Evolutionary conservation across 441 rosid genomes (phyloP), one percentile per base, ranked within the genome.

Genomic region (Macaranga tanarius): DNA sequence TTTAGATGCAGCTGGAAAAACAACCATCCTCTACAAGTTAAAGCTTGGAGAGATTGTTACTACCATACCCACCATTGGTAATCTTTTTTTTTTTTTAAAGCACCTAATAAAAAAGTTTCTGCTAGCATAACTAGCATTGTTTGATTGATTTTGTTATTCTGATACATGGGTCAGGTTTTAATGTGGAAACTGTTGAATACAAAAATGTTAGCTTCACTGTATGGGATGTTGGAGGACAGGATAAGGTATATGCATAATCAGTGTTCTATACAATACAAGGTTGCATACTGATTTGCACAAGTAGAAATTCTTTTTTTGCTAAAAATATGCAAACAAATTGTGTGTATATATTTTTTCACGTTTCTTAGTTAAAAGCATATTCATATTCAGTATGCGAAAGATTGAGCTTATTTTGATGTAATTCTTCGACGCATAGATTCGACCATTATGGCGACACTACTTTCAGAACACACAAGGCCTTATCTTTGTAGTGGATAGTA

Each of bases 141-240:
- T 31, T 31, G 5, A 31, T 31, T 31, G 5, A 31, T 31, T 1
- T 1, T 31, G 38, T 66, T 40, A 71, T 64, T 42, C 34, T 63
- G 57, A n/a, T 60, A 40, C 5, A 26, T 50, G 70, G 54, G 61
- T 55, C 80, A 86, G 89, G 91, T 62, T 86, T 86, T 74, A 86
- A 84, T 44, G 90, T 88, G 50, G 90, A 84, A 74, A 88, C 86
- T 7, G 89, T 86, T 5, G 92, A 86, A 57, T 86, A 88, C 83
- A 88, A 86, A 79, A 85, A 88, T 62, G 87, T 88, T 63, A 85
- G 90, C 80, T 86, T 88, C 88, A 88, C 89, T 7, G 89, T 85
- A 2, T 88, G 90, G 90, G 89, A 88, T 77, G 92, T 88, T 0
- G 92, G 88, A 26, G 90, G 87, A 23, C 89, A 86, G 70, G 90